Evolutionary conservation across 2,329 filamentous ascomycete species (phyloP), one percentile per base, ranked within the genome.

Genomic region (Diaporthe sp.): DNA sequence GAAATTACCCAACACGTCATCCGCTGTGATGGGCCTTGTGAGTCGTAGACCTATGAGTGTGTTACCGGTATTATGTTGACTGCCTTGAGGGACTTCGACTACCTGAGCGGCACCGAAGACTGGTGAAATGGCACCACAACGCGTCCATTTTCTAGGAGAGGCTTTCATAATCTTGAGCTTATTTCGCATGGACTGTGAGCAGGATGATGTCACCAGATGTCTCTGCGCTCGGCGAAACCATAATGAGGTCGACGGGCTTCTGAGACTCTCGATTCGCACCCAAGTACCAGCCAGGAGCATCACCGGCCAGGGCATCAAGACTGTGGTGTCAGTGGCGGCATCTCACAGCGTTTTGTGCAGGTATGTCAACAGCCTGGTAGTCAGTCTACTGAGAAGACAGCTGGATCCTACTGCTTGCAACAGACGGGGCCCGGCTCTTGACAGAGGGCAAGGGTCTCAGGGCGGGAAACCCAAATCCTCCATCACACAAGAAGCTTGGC

Each of bases 151-250:
- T 37, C 20, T 8, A 17, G 47, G 20, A 49, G 44, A 53, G 28
- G 47, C 34, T 53, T 34, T 28, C 47, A n/a, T 25, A 13, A 39
- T 53, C n/a, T 53, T 25, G 47, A 68, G 65, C 37, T 70, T 53
- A 28, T 42, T 25, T 13, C 8, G 15, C 4, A 17, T 55, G 34
- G 51, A 4, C 49, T 15, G 4, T 55, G 9, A 55, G 65, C 34
- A 55, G 37, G 65, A 42, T 53, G 49, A 53, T 67, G 63, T 67
- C 63, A 67, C 63, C 61, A 15, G 47, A 20, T 17, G 47, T 39
- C 15, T 13, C 25, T 42, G 47, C 5, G 8, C 49, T 55, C 65
- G n/a, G 49, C 65, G 20, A 9, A 42, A 25, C 17, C 22, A 34
- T 28, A 61, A 17, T 37, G 10, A 17, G 47, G 28, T 20, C 22